Conservation (phyloP, 2,329 filamentous ascomycete species). For the Thyridium curvatum region DNA sequence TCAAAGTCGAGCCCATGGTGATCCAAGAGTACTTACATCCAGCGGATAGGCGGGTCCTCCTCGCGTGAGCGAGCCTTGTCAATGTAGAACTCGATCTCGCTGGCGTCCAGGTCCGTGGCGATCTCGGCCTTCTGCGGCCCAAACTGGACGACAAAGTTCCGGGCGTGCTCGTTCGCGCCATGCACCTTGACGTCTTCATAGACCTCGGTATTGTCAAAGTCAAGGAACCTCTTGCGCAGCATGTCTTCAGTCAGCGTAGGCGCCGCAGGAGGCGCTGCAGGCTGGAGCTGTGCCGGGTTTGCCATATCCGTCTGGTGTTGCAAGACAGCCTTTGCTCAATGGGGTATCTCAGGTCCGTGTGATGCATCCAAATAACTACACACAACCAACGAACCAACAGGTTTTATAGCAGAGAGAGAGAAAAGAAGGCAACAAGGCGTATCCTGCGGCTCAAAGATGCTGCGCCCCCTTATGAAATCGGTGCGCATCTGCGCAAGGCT, state of each 20-base stretch:
- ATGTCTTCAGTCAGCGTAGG: not conserved
- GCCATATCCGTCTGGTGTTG: conserved; percentile 2
- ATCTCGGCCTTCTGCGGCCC: conserved; percentile 47
- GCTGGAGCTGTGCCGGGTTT: not conserved
- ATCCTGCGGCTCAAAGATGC: conserved; percentile 8
- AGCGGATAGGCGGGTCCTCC: conserved; percentile 48
- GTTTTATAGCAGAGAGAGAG: no score
- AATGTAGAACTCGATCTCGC: conserved; percentile 33
- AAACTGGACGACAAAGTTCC: conserved; percentile 63
- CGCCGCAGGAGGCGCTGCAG: no score
- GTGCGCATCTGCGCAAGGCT: not conserved
- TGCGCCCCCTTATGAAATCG: conserved; percentile 3
- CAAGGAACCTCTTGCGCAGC: conserved; percentile 28
- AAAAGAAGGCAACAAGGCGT: not conserved
- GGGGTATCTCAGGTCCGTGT: no score
- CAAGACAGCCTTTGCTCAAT: no score
- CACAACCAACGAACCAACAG: no score
- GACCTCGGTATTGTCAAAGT: conserved; percentile 45
- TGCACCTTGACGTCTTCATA: conserved; percentile 36
- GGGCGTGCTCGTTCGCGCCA: conserved; percentile 31
- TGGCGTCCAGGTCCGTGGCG: conserved; percentile 43
- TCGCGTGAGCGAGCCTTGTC: conserved; percentile 17
- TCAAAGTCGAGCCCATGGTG: not conserved
- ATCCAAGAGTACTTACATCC: conserved; percentile 55
- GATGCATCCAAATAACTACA: no score